Evolutionary conservation across 495 filamentous ascomycete species (phyloP).

Genomic region (Cairneyella variabilis): DNA sequence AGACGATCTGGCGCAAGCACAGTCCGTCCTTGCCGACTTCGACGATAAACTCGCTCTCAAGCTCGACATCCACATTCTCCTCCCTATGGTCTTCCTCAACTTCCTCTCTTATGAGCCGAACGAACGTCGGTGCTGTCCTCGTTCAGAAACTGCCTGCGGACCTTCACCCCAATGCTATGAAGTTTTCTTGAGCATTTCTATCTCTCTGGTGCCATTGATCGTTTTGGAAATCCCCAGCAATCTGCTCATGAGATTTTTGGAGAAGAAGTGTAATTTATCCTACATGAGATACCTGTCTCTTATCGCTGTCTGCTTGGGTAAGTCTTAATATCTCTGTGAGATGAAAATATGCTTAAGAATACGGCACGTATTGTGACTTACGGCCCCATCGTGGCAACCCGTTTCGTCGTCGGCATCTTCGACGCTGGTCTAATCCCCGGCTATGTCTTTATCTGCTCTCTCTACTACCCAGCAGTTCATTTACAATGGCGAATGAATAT

Average conservation of each 20-base stretch:
- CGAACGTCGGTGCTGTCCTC: constrained; percentile 53
- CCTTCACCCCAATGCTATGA: constrained; percentile 44
- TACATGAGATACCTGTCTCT: constrained; percentile 45
- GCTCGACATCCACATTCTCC: constrained; percentile 21
- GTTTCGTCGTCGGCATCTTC: constrained; percentile 67
- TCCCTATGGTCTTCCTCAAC: constrained; percentile 19
- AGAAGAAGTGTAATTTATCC: neutral
- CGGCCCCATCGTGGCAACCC: constrained; percentile 55
- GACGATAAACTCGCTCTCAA: constrained; percentile 23
- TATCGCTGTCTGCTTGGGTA: constrained; percentile 48
- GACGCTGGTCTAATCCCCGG: constrained; percentile 38
- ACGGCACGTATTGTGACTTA: constrained; percentile 54
- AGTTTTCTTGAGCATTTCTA: constrained; percentile 41
- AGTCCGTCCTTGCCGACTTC: too few relatives aligned
- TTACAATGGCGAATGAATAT: constrained; percentile 47
- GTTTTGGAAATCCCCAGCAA: constrained; percentile 54
- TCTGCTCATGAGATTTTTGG: constrained; percentile 3
- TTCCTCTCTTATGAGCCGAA: constrained; percentile 30
- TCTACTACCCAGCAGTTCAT: constrained; percentile 51
- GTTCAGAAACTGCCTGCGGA: constrained; percentile 51
- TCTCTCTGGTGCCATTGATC: constrained; percentile 59
- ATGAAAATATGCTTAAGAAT: constrained; percentile 40
- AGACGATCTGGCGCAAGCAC: too few relatives aligned
- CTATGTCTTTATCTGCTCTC: constrained; percentile 43
- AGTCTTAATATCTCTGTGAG: constrained; percentile 36